A percentile compares a stretch with the other conserved stretches of the same genome.
Conservation (phyloP, 1,284 basidiomycete genomes). For the Trametes polyzona region DNA sequence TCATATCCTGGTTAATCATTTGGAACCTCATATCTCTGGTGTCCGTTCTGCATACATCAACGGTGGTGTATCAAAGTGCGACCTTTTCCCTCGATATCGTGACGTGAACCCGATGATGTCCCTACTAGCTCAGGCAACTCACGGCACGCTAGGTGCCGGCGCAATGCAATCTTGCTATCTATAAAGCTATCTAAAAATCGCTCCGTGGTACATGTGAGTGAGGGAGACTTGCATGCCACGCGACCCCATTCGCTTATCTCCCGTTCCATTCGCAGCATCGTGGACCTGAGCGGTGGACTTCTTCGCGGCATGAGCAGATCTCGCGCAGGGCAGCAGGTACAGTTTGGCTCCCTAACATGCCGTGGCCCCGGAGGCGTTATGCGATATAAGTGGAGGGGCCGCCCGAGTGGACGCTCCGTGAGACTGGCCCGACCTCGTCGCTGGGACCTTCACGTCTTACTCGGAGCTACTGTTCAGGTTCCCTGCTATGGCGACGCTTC, state of each 20-base stretch:
- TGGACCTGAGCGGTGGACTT: neutral
- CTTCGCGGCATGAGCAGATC: conserved; percentile 1
- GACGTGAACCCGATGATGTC: neutral
- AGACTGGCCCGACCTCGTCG: conserved; percentile 9
- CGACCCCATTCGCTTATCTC: conserved; percentile 19
- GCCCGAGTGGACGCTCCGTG: conserved; percentile 7
- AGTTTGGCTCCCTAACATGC: neutral
- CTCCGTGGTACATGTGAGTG: conserved; percentile 18
- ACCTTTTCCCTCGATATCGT: neutral
- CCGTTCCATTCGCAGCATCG: neutral
- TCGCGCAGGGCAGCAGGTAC: conserved; percentile 5
- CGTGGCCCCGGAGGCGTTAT: neutral
- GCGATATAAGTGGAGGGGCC: conserved; percentile 8
- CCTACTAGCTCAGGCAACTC: neutral
- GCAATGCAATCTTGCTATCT: conserved; percentile 17
- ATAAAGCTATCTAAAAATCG: neutral
- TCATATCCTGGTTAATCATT: conserved; percentile 24
- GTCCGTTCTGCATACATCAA: neutral
- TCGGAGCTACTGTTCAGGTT: neutral
- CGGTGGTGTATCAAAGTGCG: conserved; percentile 1
- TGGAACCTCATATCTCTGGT: neutral
- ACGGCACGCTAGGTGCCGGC: conserved; percentile 2
- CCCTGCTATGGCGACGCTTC: conserved; percentile 15
- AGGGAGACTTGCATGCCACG: conserved; percentile 10
- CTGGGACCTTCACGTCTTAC: neutral